These are phyloP conservation scores for Diaporthe eres DNA, from an alignment of 2,329 filamentous ascomycete species.

Conservation along the genomic window DNA sequence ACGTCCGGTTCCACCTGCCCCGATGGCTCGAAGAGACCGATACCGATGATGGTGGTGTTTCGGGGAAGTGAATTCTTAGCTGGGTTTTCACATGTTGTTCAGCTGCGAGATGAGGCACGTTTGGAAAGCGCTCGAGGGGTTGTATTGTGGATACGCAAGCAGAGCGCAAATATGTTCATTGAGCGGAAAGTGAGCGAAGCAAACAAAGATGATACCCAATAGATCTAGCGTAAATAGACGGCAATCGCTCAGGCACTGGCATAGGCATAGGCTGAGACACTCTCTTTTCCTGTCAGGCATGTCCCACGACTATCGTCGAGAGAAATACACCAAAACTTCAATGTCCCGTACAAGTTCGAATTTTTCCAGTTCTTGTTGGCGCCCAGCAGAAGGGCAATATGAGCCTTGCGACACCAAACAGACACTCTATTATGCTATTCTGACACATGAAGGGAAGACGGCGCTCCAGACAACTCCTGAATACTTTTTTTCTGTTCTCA, in stretches of 20 bases:
- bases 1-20: constrained; percentile 81
- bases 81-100: not conserved
- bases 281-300: not conserved
- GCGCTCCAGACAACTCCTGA: not conserved
- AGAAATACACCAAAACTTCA: not conserved
- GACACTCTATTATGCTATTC: constrained; percentile 12
- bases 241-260: constrained; percentile 7
- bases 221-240: constrained; percentile 26
- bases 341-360: not conserved
- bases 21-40: constrained; percentile 49
- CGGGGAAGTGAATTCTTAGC: not conserved
- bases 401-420: not conserved
- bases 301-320: too few relatives aligned
- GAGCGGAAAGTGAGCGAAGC: not conserved
- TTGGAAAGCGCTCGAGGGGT: not conserved
- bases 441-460: constrained; percentile 8
- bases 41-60: not conserved
- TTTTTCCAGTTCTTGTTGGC: not conserved
- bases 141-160: not conserved
- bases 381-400: not conserved
- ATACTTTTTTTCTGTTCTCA: constrained; percentile 1
- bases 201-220: constrained; percentile 25
- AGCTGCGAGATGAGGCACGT: not conserved
- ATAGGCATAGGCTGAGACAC: not conserved
- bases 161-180: not conserved